A percentile compares a stretch with the other conserved stretches of the same genome.
phyloP scores from a whole-genome alignment of 768 basidiomycete genomes.

The Tephrocybe rancida region DNA sequence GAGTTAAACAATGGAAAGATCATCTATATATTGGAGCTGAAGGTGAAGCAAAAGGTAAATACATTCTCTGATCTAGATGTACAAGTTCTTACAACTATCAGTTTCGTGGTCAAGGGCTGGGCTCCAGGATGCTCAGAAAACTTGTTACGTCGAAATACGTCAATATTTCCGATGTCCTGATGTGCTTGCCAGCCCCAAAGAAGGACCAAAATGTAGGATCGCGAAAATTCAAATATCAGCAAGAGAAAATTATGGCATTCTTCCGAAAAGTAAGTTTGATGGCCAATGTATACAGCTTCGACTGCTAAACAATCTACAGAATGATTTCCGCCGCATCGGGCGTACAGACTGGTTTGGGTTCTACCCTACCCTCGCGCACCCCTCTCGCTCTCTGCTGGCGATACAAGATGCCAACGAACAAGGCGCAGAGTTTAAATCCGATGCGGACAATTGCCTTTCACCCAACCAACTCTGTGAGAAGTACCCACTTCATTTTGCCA shows the following conservation, averaged over 20 bases:
- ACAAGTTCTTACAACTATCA: constrained; percentile 9
- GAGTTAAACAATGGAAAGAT: constrained; percentile 27
- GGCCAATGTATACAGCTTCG: neutral
- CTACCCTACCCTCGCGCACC: constrained; percentile 21
- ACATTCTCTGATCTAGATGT: neutral
- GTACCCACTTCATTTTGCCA: too few relatives aligned
- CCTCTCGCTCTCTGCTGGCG: constrained; percentile 15
- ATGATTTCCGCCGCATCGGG: constrained; percentile 27
- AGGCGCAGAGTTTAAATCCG: neutral
- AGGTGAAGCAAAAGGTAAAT: constrained; percentile 21
- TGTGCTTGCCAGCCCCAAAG: neutral
- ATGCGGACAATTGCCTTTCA: neutral
- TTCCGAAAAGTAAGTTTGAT: constrained; percentile 1
- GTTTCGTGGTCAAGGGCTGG: constrained; percentile 16
- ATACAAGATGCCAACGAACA: constrained; percentile 5
- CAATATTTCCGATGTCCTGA: neutral
- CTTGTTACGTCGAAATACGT: constrained; percentile 1
- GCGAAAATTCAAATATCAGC: neutral
- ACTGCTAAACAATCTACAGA: constrained; percentile 11
- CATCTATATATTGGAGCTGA: constrained; percentile 25
- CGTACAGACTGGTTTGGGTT: constrained; percentile 26
- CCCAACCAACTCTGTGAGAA: constrained; percentile 11
- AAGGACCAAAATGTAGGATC: constrained; percentile 4
- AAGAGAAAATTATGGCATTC: constrained; percentile 3
- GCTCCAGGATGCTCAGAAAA: constrained; percentile 19